phyloP scores from a whole-genome alignment of 2,329 filamentous ascomycete species.

The Claviceps purpurea region DNA sequence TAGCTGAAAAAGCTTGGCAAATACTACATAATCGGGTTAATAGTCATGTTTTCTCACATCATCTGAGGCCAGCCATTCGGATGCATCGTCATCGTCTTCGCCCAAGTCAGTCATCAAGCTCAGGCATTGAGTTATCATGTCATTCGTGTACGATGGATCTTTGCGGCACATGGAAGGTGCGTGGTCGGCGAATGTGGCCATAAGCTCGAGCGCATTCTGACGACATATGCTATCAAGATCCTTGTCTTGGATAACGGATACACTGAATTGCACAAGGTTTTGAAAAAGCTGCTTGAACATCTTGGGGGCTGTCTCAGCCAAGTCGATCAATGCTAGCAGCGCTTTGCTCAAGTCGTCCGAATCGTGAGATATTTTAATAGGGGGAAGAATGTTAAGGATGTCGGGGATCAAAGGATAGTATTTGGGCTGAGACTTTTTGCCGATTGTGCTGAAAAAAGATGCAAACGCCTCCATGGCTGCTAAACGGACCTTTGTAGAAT shows the following conservation, averaged over 20 bases:
- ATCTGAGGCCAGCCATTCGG: slow-evolving; percentile 85
- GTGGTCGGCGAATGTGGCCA: slow-evolving; percentile 96
- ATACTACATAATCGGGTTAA: not conserved
- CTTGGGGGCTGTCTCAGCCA: slow-evolving; percentile 86
- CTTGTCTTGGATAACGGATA: slow-evolving; percentile 91
- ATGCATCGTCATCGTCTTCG: slow-evolving; percentile 83
- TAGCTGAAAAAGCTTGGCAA: slow-evolving; percentile 8
- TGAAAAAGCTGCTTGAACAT: slow-evolving; percentile 97
- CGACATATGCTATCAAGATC: slow-evolving; percentile 80
- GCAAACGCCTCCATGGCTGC: slow-evolving; percentile 95
- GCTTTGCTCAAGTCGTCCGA: slow-evolving; percentile 86
- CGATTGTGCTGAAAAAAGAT: slow-evolving; percentile 83
- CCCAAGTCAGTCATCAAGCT: slow-evolving; percentile 97
- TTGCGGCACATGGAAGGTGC: slow-evolving; percentile 91
- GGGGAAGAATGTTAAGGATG: slow-evolving; percentile 85
- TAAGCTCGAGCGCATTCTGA: slow-evolving; percentile 90
- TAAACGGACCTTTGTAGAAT: slow-evolving; percentile 55
- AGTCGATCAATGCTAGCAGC: slow-evolving; percentile 79
- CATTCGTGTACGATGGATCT: slow-evolving; percentile 76
- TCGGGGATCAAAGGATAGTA: slow-evolving; percentile 81
- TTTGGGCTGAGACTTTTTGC: slow-evolving; percentile 76
- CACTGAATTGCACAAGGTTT: slow-evolving; percentile 81
- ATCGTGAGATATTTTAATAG: slow-evolving; percentile 82
- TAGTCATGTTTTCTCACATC: slow-evolving; percentile 46
- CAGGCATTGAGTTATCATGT: slow-evolving; percentile 97